phyloP scores from a whole-genome alignment of 345 rosid species.

The Euphorbia pulcherrima region DNA sequence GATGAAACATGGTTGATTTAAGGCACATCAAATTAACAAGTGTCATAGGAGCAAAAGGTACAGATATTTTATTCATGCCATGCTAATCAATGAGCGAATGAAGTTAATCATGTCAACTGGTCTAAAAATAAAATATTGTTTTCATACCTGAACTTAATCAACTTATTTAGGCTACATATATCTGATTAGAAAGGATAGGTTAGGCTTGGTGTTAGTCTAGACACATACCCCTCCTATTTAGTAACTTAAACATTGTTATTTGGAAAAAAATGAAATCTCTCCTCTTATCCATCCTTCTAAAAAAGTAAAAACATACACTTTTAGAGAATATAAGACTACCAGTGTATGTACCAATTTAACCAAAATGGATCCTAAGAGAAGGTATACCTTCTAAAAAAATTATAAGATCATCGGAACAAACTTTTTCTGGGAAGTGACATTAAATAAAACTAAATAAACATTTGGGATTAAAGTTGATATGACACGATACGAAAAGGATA shows the following conservation, averaged over 20 bases:
- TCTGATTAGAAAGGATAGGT: not conserved
- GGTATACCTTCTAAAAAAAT: not conserved
- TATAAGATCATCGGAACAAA: constrained; percentile 1
- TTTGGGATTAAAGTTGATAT: constrained; percentile 21
- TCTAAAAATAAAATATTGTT: not conserved
- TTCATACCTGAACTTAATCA: not conserved
- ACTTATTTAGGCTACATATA: not conserved
- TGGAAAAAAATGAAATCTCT: not conserved
- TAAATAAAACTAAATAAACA: constrained; percentile 12
- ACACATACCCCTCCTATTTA: not conserved
- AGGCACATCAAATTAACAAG: not conserved
- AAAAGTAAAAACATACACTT: no score
- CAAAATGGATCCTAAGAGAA: not conserved
- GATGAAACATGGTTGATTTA: not conserved
- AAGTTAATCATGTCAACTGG: not conserved
- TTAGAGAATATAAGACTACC: not conserved
- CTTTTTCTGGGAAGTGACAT: not conserved
- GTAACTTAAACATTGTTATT: not conserved
- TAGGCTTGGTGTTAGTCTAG: not conserved
- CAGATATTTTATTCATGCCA: not conserved
- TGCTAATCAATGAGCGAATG: not conserved
- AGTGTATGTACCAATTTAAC: not conserved
- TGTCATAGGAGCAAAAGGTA: not conserved
- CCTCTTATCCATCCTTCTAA: not conserved
- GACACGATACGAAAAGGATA: constrained; percentile 24